Conservation (phyloP, 2,329 filamentous ascomycete species). For the Metarhizium anisopliae region DNA sequence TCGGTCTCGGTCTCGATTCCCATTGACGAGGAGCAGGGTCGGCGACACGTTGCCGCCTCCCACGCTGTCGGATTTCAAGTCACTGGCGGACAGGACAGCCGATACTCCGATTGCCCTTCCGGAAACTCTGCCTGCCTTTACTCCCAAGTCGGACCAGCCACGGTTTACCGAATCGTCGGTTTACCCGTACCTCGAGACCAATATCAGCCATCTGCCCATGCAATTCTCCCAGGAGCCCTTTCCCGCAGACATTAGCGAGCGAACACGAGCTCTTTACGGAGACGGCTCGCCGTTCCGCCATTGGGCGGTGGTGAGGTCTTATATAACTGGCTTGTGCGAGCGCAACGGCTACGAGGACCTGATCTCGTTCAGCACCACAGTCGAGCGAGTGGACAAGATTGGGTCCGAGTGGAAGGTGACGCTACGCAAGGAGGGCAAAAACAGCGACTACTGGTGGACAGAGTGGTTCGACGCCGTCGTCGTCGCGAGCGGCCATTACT, state of each 20-base stretch:
- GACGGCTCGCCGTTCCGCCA: constrained; percentile 52
- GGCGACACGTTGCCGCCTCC: constrained; percentile 28
- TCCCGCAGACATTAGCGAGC: constrained; percentile 24
- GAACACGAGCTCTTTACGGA: constrained; percentile 35
- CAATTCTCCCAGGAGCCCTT: constrained; percentile 49
- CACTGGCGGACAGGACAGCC: constrained; percentile 38
- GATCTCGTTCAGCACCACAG: constrained; percentile 48
- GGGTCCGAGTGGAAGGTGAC: constrained; percentile 43
- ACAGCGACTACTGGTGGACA: constrained; percentile 50
- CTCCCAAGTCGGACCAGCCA: constrained; percentile 30
- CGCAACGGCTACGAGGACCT: constrained; percentile 44
- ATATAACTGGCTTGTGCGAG: constrained; percentile 42
- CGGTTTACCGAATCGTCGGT: constrained; percentile 50
- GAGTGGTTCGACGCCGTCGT: constrained; percentile 55
- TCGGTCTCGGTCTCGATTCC: background rate
- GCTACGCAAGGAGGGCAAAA: constrained; percentile 27
- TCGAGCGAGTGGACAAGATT: constrained; percentile 47
- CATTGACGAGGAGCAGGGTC: constrained; percentile 27
- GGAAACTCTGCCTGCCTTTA: constrained; percentile 33
- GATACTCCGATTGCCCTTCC: constrained; percentile 41
- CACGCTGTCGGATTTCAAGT: constrained; percentile 27
- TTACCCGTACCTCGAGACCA: constrained; percentile 57
- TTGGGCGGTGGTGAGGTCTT: constrained; percentile 46
- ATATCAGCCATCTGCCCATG: constrained; percentile 52
- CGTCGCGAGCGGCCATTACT: constrained; percentile 52